Conservation (phyloP, 257 asterid species). For the Ligustrum vulgare region DNA sequence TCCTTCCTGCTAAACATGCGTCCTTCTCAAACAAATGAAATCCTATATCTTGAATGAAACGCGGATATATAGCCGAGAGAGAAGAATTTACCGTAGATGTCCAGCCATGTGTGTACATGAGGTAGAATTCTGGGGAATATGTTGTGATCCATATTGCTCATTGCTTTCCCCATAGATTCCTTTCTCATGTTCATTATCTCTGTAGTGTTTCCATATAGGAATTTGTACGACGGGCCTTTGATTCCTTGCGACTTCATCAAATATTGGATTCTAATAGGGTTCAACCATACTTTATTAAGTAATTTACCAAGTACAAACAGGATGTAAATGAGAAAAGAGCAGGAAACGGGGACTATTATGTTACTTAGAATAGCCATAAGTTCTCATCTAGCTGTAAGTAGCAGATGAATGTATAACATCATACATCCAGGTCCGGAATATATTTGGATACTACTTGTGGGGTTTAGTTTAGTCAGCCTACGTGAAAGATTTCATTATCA, state of each 20-base stretch:
- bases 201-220: slow-evolving; percentile 58
- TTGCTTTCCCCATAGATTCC: slow-evolving; percentile 33
- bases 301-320: slow-evolving; percentile 24
- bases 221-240: slow-evolving; percentile 50
- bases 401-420: not conserved
- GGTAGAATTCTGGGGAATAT: slow-evolving; percentile 62
- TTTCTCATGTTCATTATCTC: slow-evolving; percentile 48
- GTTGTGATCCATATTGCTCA: slow-evolving; percentile 49
- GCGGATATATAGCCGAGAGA: not conserved
- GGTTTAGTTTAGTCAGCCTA: too few relatives aligned
- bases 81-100: slow-evolving; percentile 48
- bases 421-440: not conserved
- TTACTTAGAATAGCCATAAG: slow-evolving; percentile 26
- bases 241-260: slow-evolving; percentile 53
- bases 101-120: slow-evolving; percentile 47
- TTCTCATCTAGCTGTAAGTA: not conserved
- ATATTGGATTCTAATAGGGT: slow-evolving; percentile 34
- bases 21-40: not conserved
- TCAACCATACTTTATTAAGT: slow-evolving; percentile 43
- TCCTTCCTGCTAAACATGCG: not conserved
- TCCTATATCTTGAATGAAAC: not conserved
- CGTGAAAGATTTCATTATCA: not conserved
- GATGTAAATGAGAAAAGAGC: slow-evolving; percentile 28
- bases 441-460: not conserved
- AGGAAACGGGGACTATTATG: slow-evolving; percentile 11